phyloP scores from a whole-genome alignment of 768 basidiomycete genomes.

The Podaxis sp. region DNA sequence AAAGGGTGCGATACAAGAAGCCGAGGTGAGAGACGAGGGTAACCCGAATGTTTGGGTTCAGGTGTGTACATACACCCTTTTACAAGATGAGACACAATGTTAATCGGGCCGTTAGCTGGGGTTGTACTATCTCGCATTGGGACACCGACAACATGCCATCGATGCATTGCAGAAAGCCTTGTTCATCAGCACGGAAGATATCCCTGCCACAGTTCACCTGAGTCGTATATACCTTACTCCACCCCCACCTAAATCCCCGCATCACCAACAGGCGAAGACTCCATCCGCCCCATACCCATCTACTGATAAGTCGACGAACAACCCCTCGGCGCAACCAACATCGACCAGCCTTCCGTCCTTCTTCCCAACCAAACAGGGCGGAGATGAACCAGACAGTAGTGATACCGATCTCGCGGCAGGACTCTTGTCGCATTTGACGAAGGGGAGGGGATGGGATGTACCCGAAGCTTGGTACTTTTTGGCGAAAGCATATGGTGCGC shows the following conservation, averaged over 20 bases:
- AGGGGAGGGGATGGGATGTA: constrained; percentile 82
- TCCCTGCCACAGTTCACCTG: constrained; percentile 75
- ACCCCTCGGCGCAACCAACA: not conserved
- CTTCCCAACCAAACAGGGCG: constrained; percentile 3
- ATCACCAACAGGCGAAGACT: not conserved
- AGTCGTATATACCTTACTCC: constrained; percentile 65
- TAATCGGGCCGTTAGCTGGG: constrained; percentile 50
- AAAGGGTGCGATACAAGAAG: constrained; percentile 89
- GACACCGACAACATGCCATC: constrained; percentile 57
- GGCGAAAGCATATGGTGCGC: constrained; percentile 73
- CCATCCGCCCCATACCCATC: not conserved
- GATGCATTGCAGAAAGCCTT: constrained; percentile 84
- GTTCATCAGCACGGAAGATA: constrained; percentile 78
- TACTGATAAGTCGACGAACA: not conserved
- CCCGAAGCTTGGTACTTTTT: constrained; percentile 95
- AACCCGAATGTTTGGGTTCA: constrained; percentile 95
- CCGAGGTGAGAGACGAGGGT: constrained; percentile 80
- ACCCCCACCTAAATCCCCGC: constrained; percentile 15
- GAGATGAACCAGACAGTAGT: constrained; percentile 20
- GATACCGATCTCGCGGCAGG: constrained; percentile 82
- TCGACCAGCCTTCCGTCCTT: constrained; percentile 12
- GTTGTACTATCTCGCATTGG: constrained; percentile 61
- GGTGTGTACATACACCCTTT: constrained; percentile 38
- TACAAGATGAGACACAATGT: not conserved
- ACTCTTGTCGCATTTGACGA: constrained; percentile 70